These are phyloP conservation scores for Setomelanomma holmii DNA, from an alignment of 2,329 filamentous ascomycete genomes.

Conservation along the genomic window DNA sequence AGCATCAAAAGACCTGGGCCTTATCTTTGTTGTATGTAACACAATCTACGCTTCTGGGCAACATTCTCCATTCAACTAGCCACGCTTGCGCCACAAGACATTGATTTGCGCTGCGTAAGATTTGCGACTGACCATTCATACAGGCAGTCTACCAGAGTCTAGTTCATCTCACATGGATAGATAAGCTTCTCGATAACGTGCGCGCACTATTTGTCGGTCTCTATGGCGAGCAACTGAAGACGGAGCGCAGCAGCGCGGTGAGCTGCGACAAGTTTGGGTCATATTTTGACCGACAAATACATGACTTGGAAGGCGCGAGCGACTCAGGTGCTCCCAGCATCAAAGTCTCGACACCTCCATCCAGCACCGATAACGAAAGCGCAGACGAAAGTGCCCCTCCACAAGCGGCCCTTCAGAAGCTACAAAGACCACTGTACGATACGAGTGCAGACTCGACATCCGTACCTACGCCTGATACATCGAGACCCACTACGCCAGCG, in stretches of 20 bases:
- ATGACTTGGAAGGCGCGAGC: constrained; percentile 73
- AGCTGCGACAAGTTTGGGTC: constrained; percentile 81
- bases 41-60: not conserved
- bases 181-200: constrained; percentile 94
- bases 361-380: constrained; percentile 58
- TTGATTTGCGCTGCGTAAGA: constrained; percentile 1
- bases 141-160: constrained; percentile 98
- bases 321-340: constrained; percentile 43
- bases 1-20: constrained; percentile 85
- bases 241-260: constrained; percentile 77
- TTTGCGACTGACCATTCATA: not conserved
- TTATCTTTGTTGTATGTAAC: constrained; percentile 86
- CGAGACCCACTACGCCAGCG: constrained; percentile 78
- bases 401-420: constrained; percentile 59
- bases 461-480: constrained; percentile 73
- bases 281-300: constrained; percentile 93
- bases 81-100: not conserved
- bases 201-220: constrained; percentile 89
- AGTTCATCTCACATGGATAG: constrained; percentile 94
- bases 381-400: constrained; percentile 60
- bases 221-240: constrained; percentile 86
- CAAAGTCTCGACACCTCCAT: constrained; percentile 57
- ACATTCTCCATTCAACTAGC: no score
- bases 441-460: constrained; percentile 74
- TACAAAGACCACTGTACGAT: constrained; percentile 44